Conservation (phyloP, 2,329 filamentous ascomycete species). For the Stylonectria norvegica region DNA sequence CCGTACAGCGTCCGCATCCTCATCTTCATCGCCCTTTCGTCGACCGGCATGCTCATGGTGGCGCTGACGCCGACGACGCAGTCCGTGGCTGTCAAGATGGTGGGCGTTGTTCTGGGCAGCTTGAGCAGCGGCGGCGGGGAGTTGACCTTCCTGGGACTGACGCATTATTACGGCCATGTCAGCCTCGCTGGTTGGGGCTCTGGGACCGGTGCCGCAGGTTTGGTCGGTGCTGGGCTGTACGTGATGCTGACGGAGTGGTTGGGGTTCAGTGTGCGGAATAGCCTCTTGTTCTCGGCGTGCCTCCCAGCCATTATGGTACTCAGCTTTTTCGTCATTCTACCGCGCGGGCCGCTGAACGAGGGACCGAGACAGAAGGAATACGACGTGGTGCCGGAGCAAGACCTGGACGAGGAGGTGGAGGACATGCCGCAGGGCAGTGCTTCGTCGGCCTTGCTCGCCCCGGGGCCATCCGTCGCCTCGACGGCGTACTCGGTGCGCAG, state of each 20-base stretch:
- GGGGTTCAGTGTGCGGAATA: constrained; percentile 68
- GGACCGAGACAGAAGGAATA: constrained; percentile 48
- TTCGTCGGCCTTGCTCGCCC: constrained; percentile 48
- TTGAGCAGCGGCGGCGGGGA: constrained; percentile 84
- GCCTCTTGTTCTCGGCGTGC: constrained; percentile 72
- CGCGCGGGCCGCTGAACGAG: constrained; percentile 60
- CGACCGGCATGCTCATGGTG: constrained; percentile 84
- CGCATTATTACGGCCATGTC: constrained; percentile 87
- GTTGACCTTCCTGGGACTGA: constrained; percentile 84
- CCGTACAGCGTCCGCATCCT: constrained; percentile 75
- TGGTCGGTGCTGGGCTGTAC: constrained; percentile 85
- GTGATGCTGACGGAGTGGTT: constrained; percentile 80
- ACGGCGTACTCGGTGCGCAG: constrained; percentile 37
- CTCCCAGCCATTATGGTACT: constrained; percentile 79
- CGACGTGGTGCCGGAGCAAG: constrained; percentile 45
- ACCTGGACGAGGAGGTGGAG: constrained; percentile 37
- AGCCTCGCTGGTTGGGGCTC: constrained; percentile 89
- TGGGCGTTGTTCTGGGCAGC: constrained; percentile 80
- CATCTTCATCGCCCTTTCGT: constrained; percentile 70
- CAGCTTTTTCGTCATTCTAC: constrained; percentile 81
- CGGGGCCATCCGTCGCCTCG: constrained; percentile 39
- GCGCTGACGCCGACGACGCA: constrained; percentile 68
- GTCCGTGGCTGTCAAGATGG: constrained; percentile 71
- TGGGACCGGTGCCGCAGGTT: constrained; percentile 83
- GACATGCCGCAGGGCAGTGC: constrained; percentile 36